Base-by-base conservation (phyloP, 2,329 filamentous ascomycete species). In the Penicillium crustosum region DNA sequence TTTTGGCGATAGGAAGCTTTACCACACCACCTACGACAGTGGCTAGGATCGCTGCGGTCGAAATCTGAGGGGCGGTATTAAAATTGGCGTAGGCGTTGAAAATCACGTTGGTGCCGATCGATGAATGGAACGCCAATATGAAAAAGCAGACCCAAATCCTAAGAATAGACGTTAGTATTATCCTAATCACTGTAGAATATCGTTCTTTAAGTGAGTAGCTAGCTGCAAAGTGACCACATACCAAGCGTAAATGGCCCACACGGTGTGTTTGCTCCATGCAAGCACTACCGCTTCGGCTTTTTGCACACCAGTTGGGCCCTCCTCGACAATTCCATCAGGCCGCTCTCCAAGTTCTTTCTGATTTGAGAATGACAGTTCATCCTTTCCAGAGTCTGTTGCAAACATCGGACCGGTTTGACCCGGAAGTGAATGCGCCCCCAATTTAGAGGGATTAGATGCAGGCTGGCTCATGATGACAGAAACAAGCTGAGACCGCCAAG, bases 1-100 rank as follows among this genome's bases (percentile, higher is more conserved):
- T 75, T 68, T 87, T 87, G 54, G 84, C 84, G 27, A 86, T 77
- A 1, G 85, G 82, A 23, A 88, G 77, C 67, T 85, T 84, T 49
- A 81, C 75, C 33, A 86, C 77, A 29, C 83, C 85, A 21, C 79
- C 80, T 27, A 88, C 80, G 33, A 86, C 75, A 54, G 71, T 80
- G 17, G 82, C 75, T 42, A 87, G 75, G 58, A 87, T 82, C 38
- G 73, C 72, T 13, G 82, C 82, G 6, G 82, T 80, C 13, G 10
- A 80, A 71, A 43, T 79, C 73, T 65, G 83, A 66, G 41, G 83
- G 77, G 71, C 86, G 75, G 25, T 73, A 19, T 73, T 56, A 63
- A 83, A 87, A 25, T 76, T 76, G 61, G 78, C 80, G 50, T 82
- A 84, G 31, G 82, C 80, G 52, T 77, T 79, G 25, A 79, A 75